Evolutionary conservation across 495 filamentous ascomycete genomes (phyloP).

Genomic region (Jackrogersella minutella): DNA sequence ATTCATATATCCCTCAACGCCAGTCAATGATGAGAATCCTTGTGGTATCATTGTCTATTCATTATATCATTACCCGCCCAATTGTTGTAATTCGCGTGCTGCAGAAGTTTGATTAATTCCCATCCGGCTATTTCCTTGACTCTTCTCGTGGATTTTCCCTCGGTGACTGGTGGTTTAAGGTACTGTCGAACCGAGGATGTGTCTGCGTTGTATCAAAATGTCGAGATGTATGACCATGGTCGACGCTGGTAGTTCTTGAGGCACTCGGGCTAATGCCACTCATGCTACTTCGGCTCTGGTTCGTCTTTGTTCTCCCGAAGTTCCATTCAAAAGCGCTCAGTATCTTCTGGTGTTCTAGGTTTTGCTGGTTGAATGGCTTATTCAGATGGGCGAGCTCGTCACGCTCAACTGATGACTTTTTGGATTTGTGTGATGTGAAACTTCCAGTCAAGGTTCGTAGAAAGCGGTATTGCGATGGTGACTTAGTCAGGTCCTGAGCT

Average conservation of each 20-base stretch:
- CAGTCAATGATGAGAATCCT: background rate
- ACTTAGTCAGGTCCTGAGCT: conserved; percentile 18
- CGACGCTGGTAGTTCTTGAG: conserved; percentile 36
- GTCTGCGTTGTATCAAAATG: conserved; percentile 11
- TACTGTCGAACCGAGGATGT: conserved; percentile 17
- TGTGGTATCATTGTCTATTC: conserved; percentile 25
- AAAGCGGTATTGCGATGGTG: conserved; percentile 23
- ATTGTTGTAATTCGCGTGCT: background rate
- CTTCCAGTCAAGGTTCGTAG: conserved; percentile 22
- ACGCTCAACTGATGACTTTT: conserved; percentile 22
- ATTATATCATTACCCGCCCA: background rate
- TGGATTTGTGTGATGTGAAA: conserved; percentile 31
- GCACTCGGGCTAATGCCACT: conserved; percentile 42
- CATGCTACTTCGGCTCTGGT: conserved; percentile 33
- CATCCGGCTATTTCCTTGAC: background rate
- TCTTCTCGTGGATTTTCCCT: conserved; percentile 19
- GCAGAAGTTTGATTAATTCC: background rate
- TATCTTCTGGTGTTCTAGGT: conserved; percentile 44
- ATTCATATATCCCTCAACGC: background rate
- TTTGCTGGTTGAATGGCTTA: conserved; percentile 42
- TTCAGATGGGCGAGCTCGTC: conserved; percentile 30
- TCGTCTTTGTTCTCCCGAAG: conserved; percentile 24
- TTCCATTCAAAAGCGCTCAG: conserved; percentile 42
- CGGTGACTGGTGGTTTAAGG: conserved; percentile 3
- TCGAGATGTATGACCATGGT: conserved; percentile 19